Base-by-base conservation (phyloP, 23 red algal genomes). In the Gracilaria gracilis region DNA sequence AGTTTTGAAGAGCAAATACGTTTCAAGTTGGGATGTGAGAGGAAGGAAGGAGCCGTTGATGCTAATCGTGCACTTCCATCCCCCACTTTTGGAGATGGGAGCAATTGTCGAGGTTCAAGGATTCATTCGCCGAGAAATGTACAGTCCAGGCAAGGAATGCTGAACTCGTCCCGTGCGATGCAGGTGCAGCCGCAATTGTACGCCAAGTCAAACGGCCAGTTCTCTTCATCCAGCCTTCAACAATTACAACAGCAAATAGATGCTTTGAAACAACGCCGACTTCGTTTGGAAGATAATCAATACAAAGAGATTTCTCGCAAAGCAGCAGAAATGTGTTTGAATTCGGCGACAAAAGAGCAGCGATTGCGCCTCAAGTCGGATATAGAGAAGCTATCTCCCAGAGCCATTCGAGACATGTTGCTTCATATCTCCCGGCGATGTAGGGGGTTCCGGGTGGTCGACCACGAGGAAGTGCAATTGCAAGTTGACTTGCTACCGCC, bases 311-410 rank as follows among this genome's bases (percentile, higher is more conserved):
- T 77, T 51, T 48, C 1, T 1, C n/a, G 40, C 40, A 28, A 0
- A 23, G 72, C 72, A 15, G 3, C 31, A 23, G 40, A 50, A 15
- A 50, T 49, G 72, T 25, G 4, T 2, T 25, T 9, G 6, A 25
- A 28, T 5, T 24, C 24, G 2, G 72, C 72, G 46, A 27, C 21
- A n/a, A 23, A 14, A 15, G 72, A 77, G 20, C 72, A 77, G 72
- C 72, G 72, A 4, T 34, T 48, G 38, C 72, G 34, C 21, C 72
- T 77, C 72, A 77, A 77, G 72, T 5, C 72, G 38, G 72, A 77
- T 35, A 50, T 77, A 11, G 72, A 37, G 20, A 8, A 28, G 25
- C 25, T 77, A 33, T 77, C 72, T 9, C 31, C 72, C 3, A 14
- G 27, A 9, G 72, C 39, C 9, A 37, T 77, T 34, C 38, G 72